phyloP scores from a whole-genome alignment of 352 stramenopile species.

The Phytophthora sansomeana region DNA sequence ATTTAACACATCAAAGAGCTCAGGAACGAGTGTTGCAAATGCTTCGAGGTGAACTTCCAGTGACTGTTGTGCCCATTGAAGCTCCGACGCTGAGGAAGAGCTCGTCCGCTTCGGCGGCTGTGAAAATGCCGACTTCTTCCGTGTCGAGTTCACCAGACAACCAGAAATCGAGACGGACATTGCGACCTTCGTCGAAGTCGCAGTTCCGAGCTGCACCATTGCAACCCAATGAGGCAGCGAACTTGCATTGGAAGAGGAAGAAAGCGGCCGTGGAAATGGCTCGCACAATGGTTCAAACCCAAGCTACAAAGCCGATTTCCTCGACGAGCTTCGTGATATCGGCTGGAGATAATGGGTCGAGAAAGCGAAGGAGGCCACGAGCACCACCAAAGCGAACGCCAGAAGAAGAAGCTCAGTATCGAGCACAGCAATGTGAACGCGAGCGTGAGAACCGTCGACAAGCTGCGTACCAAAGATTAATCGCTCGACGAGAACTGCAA shows the following conservation, averaged over 20 bases:
- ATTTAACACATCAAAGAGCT: conserved; percentile 61
- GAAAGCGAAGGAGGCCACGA: conserved; percentile 35
- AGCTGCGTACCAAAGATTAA: conserved; percentile 64
- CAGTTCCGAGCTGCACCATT: neutral
- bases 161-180: neutral
- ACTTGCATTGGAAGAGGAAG: conserved; percentile 40
- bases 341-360: conserved; percentile 38
- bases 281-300: conserved; percentile 44
- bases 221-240: neutral
- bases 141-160: neutral
- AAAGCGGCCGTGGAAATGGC: conserved; percentile 44
- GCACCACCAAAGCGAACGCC: conserved; percentile 38
- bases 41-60: conserved; percentile 34
- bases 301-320: conserved; percentile 13
- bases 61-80: conserved; percentile 15
- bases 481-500: conserved; percentile 66
- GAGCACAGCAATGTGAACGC: conserved; percentile 36
- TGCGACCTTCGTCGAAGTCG: neutral
- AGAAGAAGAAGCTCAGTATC: conserved; percentile 38
- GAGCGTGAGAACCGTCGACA: conserved; percentile 61
- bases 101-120: conserved; percentile 9
- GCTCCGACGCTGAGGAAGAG: conserved; percentile 26
- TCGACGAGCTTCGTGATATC: conserved; percentile 56
- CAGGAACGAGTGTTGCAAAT: conserved; percentile 63
- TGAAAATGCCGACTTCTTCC: conserved; percentile 5